Evolutionary conservation across 495 filamentous ascomycete genomes (phyloP), one percentile per base, ranked within the genome.

Genomic region (Ramalina intermedia): DNA sequence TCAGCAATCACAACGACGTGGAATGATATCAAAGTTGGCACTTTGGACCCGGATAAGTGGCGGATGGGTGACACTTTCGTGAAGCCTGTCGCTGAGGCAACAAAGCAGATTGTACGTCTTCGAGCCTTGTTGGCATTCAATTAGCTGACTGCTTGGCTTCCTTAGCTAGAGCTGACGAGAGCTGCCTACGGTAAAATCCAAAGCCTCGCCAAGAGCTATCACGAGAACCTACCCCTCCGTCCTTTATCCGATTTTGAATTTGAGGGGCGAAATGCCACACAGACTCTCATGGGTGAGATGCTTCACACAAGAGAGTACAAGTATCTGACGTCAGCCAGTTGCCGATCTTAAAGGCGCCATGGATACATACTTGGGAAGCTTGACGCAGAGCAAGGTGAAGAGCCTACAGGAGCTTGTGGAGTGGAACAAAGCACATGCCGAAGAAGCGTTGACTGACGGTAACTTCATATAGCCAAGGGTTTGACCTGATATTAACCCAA

Each of bases 391-490:
- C 33, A 59, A 41, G 9, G 41, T 59, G n/a, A 39, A 35, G 16
- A 52, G 36, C 36, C 57, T 59, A 12, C n/a, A 42, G 23, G 56
- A 59, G 35, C 27, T 53, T 14, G 46, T 53, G 9, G 18, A 21
- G 1, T 59, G 47, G 33, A 61, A 61, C 47, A 37, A 46, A 16
- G 43, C 37, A 8, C 45, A 57, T 40, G 41, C 52, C 17, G 61
- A 62, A 41, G 37, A 56, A 33, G 50, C 55, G 42, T 47, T 65
- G 3, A 53, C 62, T 20, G 8, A 40, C 21, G 43, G 63, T 46
- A 54, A 51, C 37, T 37, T n/a, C 20, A 7, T 33, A 5, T 33
- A 11, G 16, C 17, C 6, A 7, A 27, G 24, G 3, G 3, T 26
- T 23, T 4, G 21, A 23, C 12, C 35, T 4, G 33, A 27, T 6